phyloP scores from a whole-genome alignment of 2,329 filamentous ascomycete species.

The Colletotrichum eleusines region DNA sequence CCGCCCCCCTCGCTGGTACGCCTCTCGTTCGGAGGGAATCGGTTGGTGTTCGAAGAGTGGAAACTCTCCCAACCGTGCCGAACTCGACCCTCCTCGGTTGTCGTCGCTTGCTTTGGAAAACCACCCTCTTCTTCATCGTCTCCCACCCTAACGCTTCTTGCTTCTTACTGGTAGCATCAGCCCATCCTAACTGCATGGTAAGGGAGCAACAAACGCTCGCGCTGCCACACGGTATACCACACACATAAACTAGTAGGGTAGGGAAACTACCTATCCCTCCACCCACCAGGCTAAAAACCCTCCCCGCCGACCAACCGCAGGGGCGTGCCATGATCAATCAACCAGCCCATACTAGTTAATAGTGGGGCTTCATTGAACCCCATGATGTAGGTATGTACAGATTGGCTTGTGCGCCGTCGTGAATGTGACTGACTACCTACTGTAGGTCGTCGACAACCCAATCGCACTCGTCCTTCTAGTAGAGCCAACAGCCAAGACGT shows the following conservation, averaged over 20 bases:
- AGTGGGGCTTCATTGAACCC: constrained; percentile 33
- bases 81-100: constrained; percentile 17
- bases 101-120: constrained; percentile 13
- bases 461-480: constrained; percentile 24
- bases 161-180: constrained; percentile 4
- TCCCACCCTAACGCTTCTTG: constrained; percentile 10
- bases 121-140: constrained; percentile 8
- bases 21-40: constrained; percentile 33
- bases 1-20: constrained; percentile 12
- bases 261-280: background rate
- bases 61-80: background rate
- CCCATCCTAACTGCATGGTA: constrained; percentile 23
- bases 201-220: constrained; percentile 10
- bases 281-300: background rate
- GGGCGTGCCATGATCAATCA: constrained; percentile 30
- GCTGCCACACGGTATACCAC: constrained; percentile 21
- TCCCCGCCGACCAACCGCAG: constrained; percentile 14
- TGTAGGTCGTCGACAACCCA: too few species aligned
- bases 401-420: constrained; percentile 28
- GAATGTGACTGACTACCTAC: constrained; percentile 23
- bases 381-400: constrained; percentile 42
- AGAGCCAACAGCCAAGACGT: constrained; percentile 26
- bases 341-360: background rate
- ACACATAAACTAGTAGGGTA: background rate
- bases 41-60: constrained; percentile 12